These are phyloP conservation scores for Spencermartinsiella ligniputridi DNA, from an alignment of 1,139 yeast genomes.

Conservation along the genomic window DNA sequence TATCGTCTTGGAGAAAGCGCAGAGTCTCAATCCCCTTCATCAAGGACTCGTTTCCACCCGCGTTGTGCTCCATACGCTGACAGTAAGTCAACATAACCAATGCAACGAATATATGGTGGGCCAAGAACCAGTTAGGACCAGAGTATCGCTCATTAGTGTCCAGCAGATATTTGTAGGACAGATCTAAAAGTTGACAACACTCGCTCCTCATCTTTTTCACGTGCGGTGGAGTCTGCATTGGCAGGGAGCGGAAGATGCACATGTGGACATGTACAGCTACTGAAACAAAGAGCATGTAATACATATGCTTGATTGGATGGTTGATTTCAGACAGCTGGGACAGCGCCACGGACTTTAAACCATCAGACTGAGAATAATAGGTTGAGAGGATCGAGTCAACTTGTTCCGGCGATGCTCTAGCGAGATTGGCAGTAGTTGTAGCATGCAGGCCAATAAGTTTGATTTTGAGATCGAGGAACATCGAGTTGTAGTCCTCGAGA, in stretches of 20 bases:
- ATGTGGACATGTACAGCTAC: conserved; percentile 10
- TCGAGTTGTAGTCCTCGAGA: conserved; percentile 5
- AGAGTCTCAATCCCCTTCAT: conserved; percentile 10
- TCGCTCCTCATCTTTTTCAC: conserved; percentile 4
- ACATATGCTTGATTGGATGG: conserved; percentile 7
- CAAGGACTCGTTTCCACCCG: not conserved
- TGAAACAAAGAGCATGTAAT: conserved; percentile 7
- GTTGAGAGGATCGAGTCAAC: not conserved
- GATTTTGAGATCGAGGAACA: conserved; percentile 10
- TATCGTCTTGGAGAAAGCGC: not conserved
- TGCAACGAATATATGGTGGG: conserved; percentile 13
- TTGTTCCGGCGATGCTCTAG: not conserved
- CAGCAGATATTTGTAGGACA: conserved; percentile 2
- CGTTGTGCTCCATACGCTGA: conserved; percentile 2
- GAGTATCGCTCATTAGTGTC: conserved; percentile 1
- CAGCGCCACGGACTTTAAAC: not conserved
- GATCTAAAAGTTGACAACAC: conserved; percentile 6
- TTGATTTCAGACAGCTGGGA: not conserved
- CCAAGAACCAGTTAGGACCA: conserved; percentile 10
- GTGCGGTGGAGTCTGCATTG: conserved; percentile 1
- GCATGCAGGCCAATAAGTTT: conserved; percentile 5
- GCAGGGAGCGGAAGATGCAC: conserved; percentile 7
- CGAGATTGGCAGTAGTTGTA: not conserved
- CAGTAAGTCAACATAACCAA: conserved; percentile 13
- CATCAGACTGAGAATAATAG: conserved; percentile 2